Evolutionary conservation across 495 filamentous ascomycete genomes (phyloP), one percentile per base, ranked within the genome.

Genomic region (Aspergillus leporis): DNA sequence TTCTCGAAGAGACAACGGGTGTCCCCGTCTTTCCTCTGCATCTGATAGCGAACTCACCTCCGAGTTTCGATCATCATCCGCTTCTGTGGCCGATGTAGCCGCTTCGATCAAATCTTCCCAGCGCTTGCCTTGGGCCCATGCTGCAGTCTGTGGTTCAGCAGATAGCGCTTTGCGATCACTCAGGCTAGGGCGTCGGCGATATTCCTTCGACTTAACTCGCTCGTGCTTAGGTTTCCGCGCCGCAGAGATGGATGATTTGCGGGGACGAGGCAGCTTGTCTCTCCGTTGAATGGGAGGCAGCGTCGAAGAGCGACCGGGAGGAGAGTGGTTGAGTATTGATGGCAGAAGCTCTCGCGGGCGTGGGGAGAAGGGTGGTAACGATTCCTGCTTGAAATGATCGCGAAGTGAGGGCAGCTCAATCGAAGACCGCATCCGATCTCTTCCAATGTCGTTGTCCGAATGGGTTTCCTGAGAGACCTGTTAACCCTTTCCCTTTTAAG

Each of bases 71-170:
- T 93, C 90, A 63, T 94, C 91, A 73, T 94, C 92, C 45, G 70
- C 82, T 79, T 96, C 92, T 7, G 91, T 96, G 10, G 91, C 91
- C 36, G 90, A 95, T 16, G 92, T 88, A 22, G 90, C 90, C 10
- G 92, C 92, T 72, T 96, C 92, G 56, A 97, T 92, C 60, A 97
- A 74, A 71, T 97, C 92, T 72, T 96, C 91, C 92, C 92, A 97
- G 66, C 92, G 81, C 77, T 92, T 93, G 41, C 91, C 90, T 71
- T 87, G 90, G 46, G 87, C 83, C 61, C 83, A 85, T 9, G 83
- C 83, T n/a, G 81, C 84, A 0, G 75, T 77, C 31, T 86, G 81
- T 16, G 92, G 91, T 70, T 96, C 92, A 23, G 90, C 90, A 3
- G 91, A 95, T 59, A 87, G 83, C 22, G 90, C 90, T 71, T 95